Percentiles rank a stretch among this genome's conserved stretches.
phyloP scores from a whole-genome alignment of 192 early-diverging fungal species.

The Coemansia sp. region DNA sequence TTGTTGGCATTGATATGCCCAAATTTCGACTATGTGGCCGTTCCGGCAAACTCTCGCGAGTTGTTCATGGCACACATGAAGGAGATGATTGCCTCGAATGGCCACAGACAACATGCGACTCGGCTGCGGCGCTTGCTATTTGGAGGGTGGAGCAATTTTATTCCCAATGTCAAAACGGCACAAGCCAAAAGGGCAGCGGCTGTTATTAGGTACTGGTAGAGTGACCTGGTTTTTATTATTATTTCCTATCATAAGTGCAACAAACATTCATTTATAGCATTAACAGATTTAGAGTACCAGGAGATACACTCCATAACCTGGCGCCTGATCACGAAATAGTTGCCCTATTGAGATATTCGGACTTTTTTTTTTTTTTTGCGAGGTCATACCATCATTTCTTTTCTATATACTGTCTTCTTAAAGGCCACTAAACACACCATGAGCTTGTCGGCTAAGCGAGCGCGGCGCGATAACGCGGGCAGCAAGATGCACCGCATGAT shows the following conservation, averaged over 20 bases:
- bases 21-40: not conserved
- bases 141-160: not conserved
- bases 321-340: too few relatives aligned
- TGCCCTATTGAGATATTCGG: too few relatives aligned
- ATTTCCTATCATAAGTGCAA: too few relatives aligned
- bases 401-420: too few relatives aligned
- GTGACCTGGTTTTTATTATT: not conserved
- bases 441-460: slow-evolving; percentile 17
- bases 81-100: not conserved
- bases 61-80: not conserved
- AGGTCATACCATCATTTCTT: too few relatives aligned
- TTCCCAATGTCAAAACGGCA: not conserved
- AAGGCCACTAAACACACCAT: not conserved
- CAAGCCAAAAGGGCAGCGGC: not conserved
- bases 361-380: not conserved
- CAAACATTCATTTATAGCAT: too few relatives aligned
- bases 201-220: too few relatives aligned
- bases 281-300: too few relatives aligned
- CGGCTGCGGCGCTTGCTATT: not conserved
- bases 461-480: slow-evolving; percentile 52
- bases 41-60: not conserved
- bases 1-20: not conserved
- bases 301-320: too few relatives aligned
- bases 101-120: not conserved
- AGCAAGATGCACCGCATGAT: slow-evolving; percentile 52